These are phyloP conservation scores for Hymenoscyphus linearis DNA, from an alignment of 2,329 filamentous ascomycete genomes.

Conservation along the genomic window DNA sequence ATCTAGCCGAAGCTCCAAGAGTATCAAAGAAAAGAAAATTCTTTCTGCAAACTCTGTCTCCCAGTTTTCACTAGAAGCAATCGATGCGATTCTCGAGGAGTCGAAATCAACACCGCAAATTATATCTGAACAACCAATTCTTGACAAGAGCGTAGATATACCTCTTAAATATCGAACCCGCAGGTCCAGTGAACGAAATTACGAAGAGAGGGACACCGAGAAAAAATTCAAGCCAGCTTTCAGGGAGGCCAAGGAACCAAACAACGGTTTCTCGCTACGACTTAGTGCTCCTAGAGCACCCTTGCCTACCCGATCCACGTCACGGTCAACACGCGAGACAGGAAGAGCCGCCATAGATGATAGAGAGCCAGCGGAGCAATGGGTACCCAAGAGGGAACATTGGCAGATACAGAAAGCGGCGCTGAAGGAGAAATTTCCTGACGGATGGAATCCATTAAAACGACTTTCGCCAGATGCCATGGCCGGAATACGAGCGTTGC, in stretches of 20 bases:
- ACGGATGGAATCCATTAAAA: conserved; percentile 78
- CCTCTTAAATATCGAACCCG: conserved; percentile 1
- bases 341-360: not conserved
- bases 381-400: conserved; percentile 35
- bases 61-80: conserved; percentile 34
- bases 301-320: not conserved
- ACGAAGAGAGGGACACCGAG: not conserved
- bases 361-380: conserved; percentile 11
- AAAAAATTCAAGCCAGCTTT: not conserved
- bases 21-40: conserved; percentile 11
- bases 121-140: not conserved
- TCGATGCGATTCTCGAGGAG: conserved; percentile 31
- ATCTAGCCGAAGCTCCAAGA: conserved; percentile 2
- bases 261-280: conserved; percentile 12
- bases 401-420: conserved; percentile 77
- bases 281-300: conserved; percentile 6
- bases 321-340: not conserved
- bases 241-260: conserved; percentile 8
- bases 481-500: conserved; percentile 79
- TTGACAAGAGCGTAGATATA: not conserved
- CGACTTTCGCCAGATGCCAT: conserved; percentile 87
- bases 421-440: conserved; percentile 71
- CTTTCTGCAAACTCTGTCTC: conserved; percentile 24
- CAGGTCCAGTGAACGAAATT: not conserved
- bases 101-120: not conserved